Base-by-base conservation (phyloP, 2,329 filamentous ascomycete genomes). In the Diaporthe destruens region DNA sequence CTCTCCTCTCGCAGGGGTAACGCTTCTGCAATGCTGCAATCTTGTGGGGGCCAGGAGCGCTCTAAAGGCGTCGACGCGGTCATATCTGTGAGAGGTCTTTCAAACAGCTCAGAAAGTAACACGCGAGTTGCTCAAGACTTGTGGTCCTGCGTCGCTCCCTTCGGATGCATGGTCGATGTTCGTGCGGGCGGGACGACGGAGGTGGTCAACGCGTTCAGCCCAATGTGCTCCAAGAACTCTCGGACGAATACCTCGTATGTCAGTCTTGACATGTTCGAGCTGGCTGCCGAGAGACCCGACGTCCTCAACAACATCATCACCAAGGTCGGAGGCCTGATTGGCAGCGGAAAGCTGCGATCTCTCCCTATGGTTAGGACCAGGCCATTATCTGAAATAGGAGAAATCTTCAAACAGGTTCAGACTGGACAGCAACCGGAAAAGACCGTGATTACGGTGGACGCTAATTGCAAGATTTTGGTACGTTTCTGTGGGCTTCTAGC, bases 211-310 rank as follows among this genome's bases (percentile, higher is more conserved):
- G 1, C n/a, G 1, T 39, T 66, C 47, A 66, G 47, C 4, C 61
- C 61, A 9, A n/a, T 39, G 7, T 7, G 32, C 3, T 56, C 16
- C 34, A 39, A 25, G 6, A 12, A 6, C 12, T 54, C 16, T 18
- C 54, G 12, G 18, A 4, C 47, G 25, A 61, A 56, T 18, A 56
- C 82, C 29, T 85, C 82, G 54, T 86, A 86, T 75, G 80, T 82
- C 73, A 83, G 85, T 0, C 81, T 87, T 0, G 85, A 87, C 71
- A 78, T 87, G 61, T 82, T 85, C 49, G 79, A 83, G 0, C 76
- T 89, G 5, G 81, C 84, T n/a, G 78, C 78, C 1, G 79, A 85
- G 75, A 79, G 83, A 39, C 85, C 85, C 8, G 81, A 80, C 74
- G 76, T 84, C 2, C 80, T 86, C 75, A 78, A 79, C 29, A 80